A percentile compares a stretch with the other conserved stretches of the same genome.
Conservation (phyloP, 2,329 filamentous ascomycete genomes). For the Camptophora hylomeconis region DNA sequence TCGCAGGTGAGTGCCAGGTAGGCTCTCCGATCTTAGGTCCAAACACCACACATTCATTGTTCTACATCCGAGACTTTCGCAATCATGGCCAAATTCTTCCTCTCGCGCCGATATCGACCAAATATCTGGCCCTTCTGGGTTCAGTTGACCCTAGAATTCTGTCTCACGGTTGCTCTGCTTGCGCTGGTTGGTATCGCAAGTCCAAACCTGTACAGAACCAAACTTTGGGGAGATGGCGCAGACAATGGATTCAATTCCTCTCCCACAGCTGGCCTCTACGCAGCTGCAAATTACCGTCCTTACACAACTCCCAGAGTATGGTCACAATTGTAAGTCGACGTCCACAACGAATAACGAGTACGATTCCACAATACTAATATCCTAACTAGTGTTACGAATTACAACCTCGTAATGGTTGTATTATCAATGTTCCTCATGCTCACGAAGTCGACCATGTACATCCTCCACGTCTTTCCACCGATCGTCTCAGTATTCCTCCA, state of each 20-base stretch:
- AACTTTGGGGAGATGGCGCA: constrained; percentile 48
- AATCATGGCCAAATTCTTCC: constrained; percentile 23
- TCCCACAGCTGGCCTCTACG: constrained; percentile 43
- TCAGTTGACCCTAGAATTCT: constrained; percentile 42
- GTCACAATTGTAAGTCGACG: constrained; percentile 42
- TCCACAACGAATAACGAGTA: not conserved
- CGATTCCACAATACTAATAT: constrained; percentile 7
- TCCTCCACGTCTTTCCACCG: constrained; percentile 44
- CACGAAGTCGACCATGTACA: constrained; percentile 42
- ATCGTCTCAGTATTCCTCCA: constrained; percentile 42
- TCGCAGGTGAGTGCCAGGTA: too few species aligned
- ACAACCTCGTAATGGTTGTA: constrained; percentile 48
- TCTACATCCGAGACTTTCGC: too few species aligned
- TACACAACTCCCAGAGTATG: constrained; percentile 43
- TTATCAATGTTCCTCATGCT: constrained; percentile 49
- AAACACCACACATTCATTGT: too few species aligned
- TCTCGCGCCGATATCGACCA: constrained; percentile 42
- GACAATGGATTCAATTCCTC: constrained; percentile 51
- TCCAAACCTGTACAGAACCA: constrained; percentile 47
- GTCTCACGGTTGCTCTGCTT: constrained; percentile 43
- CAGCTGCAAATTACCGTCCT: constrained; percentile 44
- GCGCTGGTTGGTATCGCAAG: constrained; percentile 49
- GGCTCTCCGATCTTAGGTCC: too few species aligned
- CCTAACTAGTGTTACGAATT: constrained; percentile 41
- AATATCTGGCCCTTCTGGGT: constrained; percentile 34